These are phyloP conservation scores for Meira miltonrushii DNA, from an alignment of 1,284 basidiomycete genomes.

Conservation along the genomic window DNA sequence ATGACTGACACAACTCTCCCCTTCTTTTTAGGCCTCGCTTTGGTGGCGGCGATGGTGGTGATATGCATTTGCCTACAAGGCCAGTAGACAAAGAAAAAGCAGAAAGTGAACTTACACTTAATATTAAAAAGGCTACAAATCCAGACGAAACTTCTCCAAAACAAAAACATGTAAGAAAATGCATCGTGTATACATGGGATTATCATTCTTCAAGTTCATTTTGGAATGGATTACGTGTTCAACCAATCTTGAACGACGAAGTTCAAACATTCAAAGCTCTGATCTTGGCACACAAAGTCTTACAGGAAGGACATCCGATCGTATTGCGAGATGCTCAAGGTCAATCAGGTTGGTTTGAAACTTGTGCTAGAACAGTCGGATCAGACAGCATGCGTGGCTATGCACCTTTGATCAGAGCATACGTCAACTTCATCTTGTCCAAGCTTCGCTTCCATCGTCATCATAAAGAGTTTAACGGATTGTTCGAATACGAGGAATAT, in stretches of 20 bases:
- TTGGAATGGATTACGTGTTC: slow-evolving; percentile 49
- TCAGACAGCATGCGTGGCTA: slow-evolving; percentile 42
- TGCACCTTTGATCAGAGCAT: slow-evolving; percentile 46
- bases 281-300: slow-evolving; percentile 51
- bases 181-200: slow-evolving; percentile 53
- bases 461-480: slow-evolving; percentile 52
- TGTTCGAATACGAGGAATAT: slow-evolving; percentile 53
- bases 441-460: slow-evolving; percentile 52
- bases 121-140: slow-evolving; percentile 51
- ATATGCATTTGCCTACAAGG: slow-evolving; percentile 43
- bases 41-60: slow-evolving; percentile 1
- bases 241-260: slow-evolving; percentile 51
- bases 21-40: too few relatives aligned
- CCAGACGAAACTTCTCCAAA: slow-evolving; percentile 50
- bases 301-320: slow-evolving; percentile 50
- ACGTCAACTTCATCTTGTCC: slow-evolving; percentile 48
- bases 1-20: too few relatives aligned
- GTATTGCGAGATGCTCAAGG: slow-evolving; percentile 50
- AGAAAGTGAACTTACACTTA: slow-evolving; percentile 46
- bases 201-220: slow-evolving; percentile 50
- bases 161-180: slow-evolving; percentile 52
- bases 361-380: slow-evolving; percentile 45
- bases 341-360: slow-evolving; percentile 51
- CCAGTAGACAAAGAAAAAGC: slow-evolving; percentile 51
- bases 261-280: slow-evolving; percentile 53